Evolutionary conservation across 495 filamentous ascomycete genomes (phyloP).

Genomic region (Penicillium mononematosum): DNA sequence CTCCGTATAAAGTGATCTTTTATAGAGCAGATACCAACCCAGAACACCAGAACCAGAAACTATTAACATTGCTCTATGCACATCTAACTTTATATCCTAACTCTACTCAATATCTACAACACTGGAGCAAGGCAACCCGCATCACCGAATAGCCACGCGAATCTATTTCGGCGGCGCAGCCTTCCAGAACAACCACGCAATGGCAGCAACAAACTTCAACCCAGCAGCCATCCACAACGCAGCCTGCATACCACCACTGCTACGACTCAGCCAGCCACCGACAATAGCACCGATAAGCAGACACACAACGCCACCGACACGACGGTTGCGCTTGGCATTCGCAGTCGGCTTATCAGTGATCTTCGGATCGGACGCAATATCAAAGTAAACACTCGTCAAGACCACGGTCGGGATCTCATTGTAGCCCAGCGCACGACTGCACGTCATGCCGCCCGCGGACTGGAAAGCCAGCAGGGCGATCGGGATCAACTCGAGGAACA

Average conservation of each 20-base stretch:
- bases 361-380: conserved; percentile 61
- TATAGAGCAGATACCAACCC: neutral
- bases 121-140: neutral
- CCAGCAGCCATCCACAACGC: conserved; percentile 60
- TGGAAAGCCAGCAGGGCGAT: conserved; percentile 70
- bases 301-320: conserved; percentile 55
- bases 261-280: conserved; percentile 63
- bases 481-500: conserved; percentile 52
- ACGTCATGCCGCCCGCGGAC: conserved; percentile 67
- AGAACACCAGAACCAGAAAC: neutral
- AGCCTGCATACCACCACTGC: conserved; percentile 51
- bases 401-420: conserved; percentile 73
- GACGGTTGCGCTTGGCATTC: conserved; percentile 65
- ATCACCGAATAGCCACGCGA: neutral
- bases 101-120: conserved; percentile 1
- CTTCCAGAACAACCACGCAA: conserved; percentile 48
- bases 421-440: conserved; percentile 60
- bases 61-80: conserved; percentile 10
- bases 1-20: neutral
- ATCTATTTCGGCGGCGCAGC: conserved; percentile 24
- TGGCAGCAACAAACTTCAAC: conserved; percentile 51
- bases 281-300: conserved; percentile 61
- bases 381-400: conserved; percentile 68
- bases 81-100: neutral
- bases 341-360: conserved; percentile 43